Base-by-base conservation (phyloP, 192 early-diverging fungal genomes). In the Coemansia sp. region DNA sequence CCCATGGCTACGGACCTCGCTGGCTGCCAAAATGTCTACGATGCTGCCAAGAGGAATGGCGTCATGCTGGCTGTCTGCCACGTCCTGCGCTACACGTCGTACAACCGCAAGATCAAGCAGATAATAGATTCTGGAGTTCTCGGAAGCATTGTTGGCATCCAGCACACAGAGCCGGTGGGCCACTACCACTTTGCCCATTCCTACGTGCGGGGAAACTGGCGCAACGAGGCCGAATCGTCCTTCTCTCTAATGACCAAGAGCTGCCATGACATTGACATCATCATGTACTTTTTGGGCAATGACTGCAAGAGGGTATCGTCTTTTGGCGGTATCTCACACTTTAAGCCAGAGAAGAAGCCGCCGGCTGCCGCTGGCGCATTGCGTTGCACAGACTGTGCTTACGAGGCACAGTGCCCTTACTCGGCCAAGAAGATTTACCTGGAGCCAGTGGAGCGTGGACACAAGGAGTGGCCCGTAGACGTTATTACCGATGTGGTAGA, bases 121-220 rank as follows among this genome's bases (percentile, higher is more conserved):
- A 75, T 88, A 14, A 69, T 91, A 13, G 85, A 86, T 25, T 63
- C 69, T 9, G 80, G 81, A 0, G 70, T 68, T 3, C 63, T 88
- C 16, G 89, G 89, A 18, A 79, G 87, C 13, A 72, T 91, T 39
- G 68, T 89, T 43, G 85, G 86, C 58, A 84, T 91, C 21, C 75
- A 83, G 53, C 89, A 91, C 55, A 52, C 86, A 25, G 88, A 91
- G 61, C 87, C 88, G 0, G 87, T 89, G 3, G 88, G 88, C 1
- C 85, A 79, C 70, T 88, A 75, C 65, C 88, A 90, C 60, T 88
- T 88, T 77, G 86, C 87, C 3, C 88, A 90, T 53, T 86, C 85
- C 8, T 84, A 77, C 52, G 88, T 90, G 11, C 68, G 88, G 6
- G 88, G 88, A 3, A 90, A 88, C 68, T 88, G 87, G 88, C 66